Conservation (phyloP, 192 early-diverging fungal species). For the Fimicolochytrium jonesii region DNA sequence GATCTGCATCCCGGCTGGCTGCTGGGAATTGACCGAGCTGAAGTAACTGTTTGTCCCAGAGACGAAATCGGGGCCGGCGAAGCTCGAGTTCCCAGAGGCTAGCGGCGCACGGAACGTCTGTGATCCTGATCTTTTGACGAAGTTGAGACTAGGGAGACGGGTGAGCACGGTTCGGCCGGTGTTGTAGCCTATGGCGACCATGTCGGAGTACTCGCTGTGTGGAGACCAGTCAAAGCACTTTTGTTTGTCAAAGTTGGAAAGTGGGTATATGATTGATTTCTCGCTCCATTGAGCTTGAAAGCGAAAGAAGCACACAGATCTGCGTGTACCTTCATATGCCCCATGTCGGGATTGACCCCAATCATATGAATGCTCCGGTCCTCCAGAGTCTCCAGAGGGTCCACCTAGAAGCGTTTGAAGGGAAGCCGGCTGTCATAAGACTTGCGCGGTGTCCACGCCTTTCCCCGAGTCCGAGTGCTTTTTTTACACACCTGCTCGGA, state of each 20-base stretch:
- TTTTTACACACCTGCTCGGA: not conserved
- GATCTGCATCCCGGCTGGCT: slow-evolving; percentile 8
- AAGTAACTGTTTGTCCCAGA: too few species aligned
- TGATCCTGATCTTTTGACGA: not conserved
- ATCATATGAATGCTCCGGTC: slow-evolving; percentile 32
- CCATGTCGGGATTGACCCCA: slow-evolving; percentile 42
- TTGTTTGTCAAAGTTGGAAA: not conserved
- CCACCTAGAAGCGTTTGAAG: too few species aligned
- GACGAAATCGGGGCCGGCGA: too few species aligned
- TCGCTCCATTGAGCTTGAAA: not conserved
- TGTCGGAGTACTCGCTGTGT: slow-evolving; percentile 50
- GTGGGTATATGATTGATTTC: too few species aligned
- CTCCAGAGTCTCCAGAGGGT: too few species aligned
- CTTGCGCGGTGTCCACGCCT: not conserved
- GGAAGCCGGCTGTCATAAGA: not conserved
- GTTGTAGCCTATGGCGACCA: slow-evolving; percentile 56
- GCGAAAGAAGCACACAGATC: not conserved
- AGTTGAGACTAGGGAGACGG: slow-evolving; percentile 24
- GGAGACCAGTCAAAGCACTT: slow-evolving; percentile 68
- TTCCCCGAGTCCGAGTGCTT: not conserved
- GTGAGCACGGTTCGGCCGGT: slow-evolving; percentile 56
- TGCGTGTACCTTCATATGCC: slow-evolving; percentile 40
- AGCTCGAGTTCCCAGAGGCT: too few species aligned
- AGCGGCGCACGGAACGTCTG: too few species aligned
- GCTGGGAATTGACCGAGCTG: not conserved